Evolutionary conservation across 106 monocot species (phyloP), one percentile per base, ranked within the genome.

Genomic region (Dioscorea dumetorum): DNA sequence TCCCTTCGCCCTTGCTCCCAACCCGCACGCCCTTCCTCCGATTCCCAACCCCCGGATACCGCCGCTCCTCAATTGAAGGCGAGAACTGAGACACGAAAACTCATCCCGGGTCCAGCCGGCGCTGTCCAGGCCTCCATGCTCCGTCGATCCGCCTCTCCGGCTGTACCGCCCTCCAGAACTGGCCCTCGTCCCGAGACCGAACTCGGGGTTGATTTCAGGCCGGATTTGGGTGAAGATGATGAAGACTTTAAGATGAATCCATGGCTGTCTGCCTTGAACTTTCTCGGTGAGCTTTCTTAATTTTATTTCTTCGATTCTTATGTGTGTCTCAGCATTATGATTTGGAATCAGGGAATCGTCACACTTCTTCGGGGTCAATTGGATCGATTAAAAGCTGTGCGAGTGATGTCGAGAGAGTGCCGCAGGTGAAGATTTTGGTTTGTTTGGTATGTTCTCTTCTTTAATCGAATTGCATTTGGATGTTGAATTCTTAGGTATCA

Each of bases 61-160:
- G 24, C 70, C 19, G 7, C 52, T 48, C 66, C 57, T 4, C 33
- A 49, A 15, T 41, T 33, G 60, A 63, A 54, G 5, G 8, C n/a
- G 49, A 50, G 12, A 4, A 12, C 74, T 41, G 1, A 34, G 24
- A 22, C 48, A 7, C 49, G 61, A 9, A 67, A 62, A 28, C 61
- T 61, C 66, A 91, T 91, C 63, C 91, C 91, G 13, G 91, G 91
- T 7, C 84, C 91, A 20, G 91, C 84, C 50, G 91, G 86, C 20
- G 57, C 73, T 5, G 71, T 87, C 11, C 91, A 91, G 68, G 71
- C 80, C 10, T 67, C 81, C 48, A 81, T 87, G 81, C 80, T 69
- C 70, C 78, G 86, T 13, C 67, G 33, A 63, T 67, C 62, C 51
- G 64, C 72, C 35, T 23, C 50, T 8, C 62, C 57, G 6, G 8